Conservation (phyloP, 1,139 yeast species). For the Arxiozyma slooffiae region DNA sequence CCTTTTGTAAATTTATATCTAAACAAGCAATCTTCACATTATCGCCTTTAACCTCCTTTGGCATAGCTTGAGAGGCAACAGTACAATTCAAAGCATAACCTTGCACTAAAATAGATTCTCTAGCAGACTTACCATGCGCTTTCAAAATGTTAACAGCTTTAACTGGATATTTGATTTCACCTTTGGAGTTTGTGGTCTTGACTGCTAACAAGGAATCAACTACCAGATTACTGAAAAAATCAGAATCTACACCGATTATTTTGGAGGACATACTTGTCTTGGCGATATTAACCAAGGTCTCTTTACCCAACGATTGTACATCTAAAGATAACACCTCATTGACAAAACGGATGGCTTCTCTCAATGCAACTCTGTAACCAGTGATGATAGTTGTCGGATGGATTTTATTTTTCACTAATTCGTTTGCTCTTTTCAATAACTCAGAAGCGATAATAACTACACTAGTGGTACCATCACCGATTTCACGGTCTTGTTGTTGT, state of each 20-base stretch:
- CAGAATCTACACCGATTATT: slow-evolving; percentile 92
- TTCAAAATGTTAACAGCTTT: slow-evolving; percentile 94
- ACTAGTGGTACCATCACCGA: slow-evolving; percentile 97
- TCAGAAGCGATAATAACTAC: slow-evolving; percentile 95
- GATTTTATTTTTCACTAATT: slow-evolving; percentile 81
- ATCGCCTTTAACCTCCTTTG: slow-evolving; percentile 55
- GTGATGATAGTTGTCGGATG: slow-evolving; percentile 97
- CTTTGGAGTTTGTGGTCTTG: slow-evolving; percentile 78
- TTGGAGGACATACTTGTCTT: slow-evolving; percentile 96
- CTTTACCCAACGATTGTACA: slow-evolving; percentile 77
- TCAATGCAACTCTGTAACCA: slow-evolving; percentile 87
- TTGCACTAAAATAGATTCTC: slow-evolving; percentile 74
- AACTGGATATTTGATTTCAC: slow-evolving; percentile 88
- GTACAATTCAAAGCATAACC: slow-evolving; percentile 98
- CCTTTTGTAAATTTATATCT: slow-evolving; percentile 90
- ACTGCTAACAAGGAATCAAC: slow-evolving; percentile 96
- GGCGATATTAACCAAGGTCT: slow-evolving; percentile 75
- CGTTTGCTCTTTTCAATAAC: slow-evolving; percentile 84
- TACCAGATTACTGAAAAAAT: slow-evolving; percentile 79
- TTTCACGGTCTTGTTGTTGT: slow-evolving; percentile 97
- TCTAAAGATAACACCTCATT: slow-evolving; percentile 74
- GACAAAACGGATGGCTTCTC: slow-evolving; percentile 85
- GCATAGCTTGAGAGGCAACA: slow-evolving; percentile 96
- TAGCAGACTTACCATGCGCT: slow-evolving; percentile 91
- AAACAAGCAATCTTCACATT: slow-evolving; percentile 70